Percentiles rank a stretch among this genome's conserved stretches.
Evolutionary conservation across 176 grass and related monocot genomes (phyloP).

Genomic region (Saccharum spontaneum): DNA sequence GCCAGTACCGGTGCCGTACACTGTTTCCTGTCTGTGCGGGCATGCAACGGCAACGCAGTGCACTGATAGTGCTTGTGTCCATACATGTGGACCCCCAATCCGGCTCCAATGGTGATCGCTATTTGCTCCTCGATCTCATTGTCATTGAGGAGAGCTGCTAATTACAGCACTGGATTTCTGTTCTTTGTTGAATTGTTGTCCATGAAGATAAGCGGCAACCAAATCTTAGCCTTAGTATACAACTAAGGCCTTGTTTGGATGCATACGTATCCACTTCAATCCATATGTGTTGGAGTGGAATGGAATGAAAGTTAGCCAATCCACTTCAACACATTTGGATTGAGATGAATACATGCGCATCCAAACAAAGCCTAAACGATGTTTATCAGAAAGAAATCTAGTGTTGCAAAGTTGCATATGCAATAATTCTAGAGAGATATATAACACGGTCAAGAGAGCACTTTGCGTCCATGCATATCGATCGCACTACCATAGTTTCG

Average conservation of each 20-base stretch:
- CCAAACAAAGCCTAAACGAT: too few relatives aligned
- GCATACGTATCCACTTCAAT: too few relatives aligned
- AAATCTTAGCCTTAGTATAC: too few relatives aligned
- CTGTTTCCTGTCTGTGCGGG: background rate
- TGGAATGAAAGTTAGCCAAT: too few relatives aligned
- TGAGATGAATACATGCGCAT: too few relatives aligned
- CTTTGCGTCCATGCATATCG: too few relatives aligned
- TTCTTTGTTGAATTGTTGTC: background rate
- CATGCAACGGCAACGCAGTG: background rate
- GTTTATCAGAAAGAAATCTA: background rate
- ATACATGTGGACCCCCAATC: background rate
- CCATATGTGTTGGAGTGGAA: too few relatives aligned
- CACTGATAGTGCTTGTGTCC: slow-evolving; percentile 15
- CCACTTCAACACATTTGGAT: too few relatives aligned
- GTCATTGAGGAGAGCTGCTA: background rate
- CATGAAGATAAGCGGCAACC: background rate
- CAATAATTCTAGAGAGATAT: too few relatives aligned
- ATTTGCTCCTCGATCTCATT: background rate
- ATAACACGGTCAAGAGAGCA: too few relatives aligned
- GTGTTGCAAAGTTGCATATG: too few relatives aligned
- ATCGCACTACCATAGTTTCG: background rate
- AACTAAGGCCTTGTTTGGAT: too few relatives aligned
- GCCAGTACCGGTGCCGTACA: background rate
- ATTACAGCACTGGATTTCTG: background rate
- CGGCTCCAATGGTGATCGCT: background rate